phyloP scores from a whole-genome alignment of 441 rosid genomes.

The Erodium moschatum region DNA sequence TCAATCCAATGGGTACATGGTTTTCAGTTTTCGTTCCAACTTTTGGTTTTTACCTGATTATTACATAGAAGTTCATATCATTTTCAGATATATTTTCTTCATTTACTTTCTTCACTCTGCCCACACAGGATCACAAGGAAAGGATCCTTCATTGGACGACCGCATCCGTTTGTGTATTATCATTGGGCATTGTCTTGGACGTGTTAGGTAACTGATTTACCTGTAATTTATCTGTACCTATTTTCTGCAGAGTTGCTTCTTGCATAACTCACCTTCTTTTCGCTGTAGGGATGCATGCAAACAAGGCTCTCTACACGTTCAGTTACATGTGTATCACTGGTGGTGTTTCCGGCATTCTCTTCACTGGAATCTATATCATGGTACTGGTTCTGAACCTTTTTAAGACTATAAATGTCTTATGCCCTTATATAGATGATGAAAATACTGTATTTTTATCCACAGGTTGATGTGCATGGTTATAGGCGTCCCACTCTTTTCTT shows the following conservation, averaged over 20 bases:
- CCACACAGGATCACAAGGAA: conserved; percentile 46
- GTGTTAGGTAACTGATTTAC: conserved; percentile 34
- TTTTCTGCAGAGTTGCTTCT: background rate
- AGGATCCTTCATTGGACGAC: conserved; percentile 49
- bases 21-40: too few species aligned
- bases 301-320: conserved; percentile 68
- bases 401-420: background rate
- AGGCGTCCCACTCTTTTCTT: conserved; percentile 33
- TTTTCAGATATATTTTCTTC: conserved; percentile 5
- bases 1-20: too few species aligned
- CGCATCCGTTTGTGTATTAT: conserved; percentile 40
- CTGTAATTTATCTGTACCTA: too few species aligned
- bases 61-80: background rate
- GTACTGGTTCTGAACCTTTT: conserved; percentile 22
- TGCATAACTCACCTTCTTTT: conserved; percentile 14
- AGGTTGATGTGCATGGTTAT: conserved; percentile 61
- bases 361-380: conserved; percentile 56
- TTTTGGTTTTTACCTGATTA: too few species aligned
- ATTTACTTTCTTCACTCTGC: conserved; percentile 4
- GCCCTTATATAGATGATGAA: background rate
- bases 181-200: conserved; percentile 44
- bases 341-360: conserved; percentile 64
- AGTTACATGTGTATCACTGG: conserved; percentile 72
- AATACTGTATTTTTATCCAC: conserved; percentile 7
- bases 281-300: conserved; percentile 57